Percentiles rank a stretch among this genome's conserved stretches.
Conservation (phyloP, 352 stramenopile genomes). For the Globisporangium yorkense region DNA sequence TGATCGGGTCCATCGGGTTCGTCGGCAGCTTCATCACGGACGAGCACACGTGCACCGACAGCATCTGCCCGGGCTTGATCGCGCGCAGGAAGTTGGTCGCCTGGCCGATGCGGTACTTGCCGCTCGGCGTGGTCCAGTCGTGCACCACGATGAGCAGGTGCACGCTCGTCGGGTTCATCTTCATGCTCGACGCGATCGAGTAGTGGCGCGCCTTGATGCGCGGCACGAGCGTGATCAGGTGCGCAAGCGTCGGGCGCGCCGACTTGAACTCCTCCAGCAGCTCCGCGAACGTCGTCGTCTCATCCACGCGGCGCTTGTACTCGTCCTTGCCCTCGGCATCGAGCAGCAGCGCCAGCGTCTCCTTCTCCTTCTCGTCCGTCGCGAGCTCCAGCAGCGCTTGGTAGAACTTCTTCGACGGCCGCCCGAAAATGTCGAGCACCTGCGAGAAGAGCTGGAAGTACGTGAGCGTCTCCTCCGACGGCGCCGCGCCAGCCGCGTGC, state of each 20-base stretch:
- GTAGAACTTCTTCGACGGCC: conserved; percentile 83
- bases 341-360: conserved; percentile 37
- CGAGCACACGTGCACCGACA: conserved; percentile 66
- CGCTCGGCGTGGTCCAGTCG: conserved; percentile 77
- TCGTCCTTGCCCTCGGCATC: conserved; percentile 74
- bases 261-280: conserved; percentile 71
- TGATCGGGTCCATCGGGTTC: conserved; percentile 65
- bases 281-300: conserved; percentile 75
- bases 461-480: conserved; percentile 59
- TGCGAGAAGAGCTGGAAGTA: conserved; percentile 82
- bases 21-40: conserved; percentile 74
- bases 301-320: conserved; percentile 75
- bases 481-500: conserved; percentile 15
- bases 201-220: conserved; percentile 88
- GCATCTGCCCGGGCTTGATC: conserved; percentile 39
- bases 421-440: conserved; percentile 80
- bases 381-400: conserved; percentile 52
- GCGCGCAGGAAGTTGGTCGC: conserved; percentile 55
- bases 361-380: conserved; percentile 70
- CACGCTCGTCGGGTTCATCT: conserved; percentile 77
- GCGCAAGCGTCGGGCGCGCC: conserved; percentile 47
- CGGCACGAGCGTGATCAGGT: conserved; percentile 69
- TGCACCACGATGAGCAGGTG: conserved; percentile 85
- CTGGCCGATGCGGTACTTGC: conserved; percentile 59
- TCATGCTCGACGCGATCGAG: conserved; percentile 88